These are phyloP conservation scores for Puccinia triticina DNA, from an alignment of 1,284 basidiomycete genomes.

Conservation along the genomic window DNA sequence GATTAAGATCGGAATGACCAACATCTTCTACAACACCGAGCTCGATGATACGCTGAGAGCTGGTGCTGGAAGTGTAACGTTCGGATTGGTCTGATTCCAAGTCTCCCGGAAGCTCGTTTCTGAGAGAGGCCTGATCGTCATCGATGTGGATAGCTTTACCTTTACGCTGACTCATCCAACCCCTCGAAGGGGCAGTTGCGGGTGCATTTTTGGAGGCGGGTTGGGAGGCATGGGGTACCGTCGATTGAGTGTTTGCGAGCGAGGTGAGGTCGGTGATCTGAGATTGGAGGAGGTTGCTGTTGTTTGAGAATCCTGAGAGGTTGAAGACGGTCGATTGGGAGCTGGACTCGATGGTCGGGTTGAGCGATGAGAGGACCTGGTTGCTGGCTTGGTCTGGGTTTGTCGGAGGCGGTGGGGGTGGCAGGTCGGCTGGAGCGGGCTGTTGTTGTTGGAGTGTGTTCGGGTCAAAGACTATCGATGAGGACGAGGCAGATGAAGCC, in stretches of 20 bases:
- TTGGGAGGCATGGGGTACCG: background rate
- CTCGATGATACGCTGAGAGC: slow-evolving; percentile 28
- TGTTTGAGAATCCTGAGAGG: background rate
- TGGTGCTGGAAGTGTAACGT: background rate
- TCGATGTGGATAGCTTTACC: slow-evolving; percentile 35
- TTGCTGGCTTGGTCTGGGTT: background rate
- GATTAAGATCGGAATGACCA: background rate
- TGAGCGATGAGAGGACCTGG: background rate
- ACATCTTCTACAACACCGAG: slow-evolving; percentile 28
- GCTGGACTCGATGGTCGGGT: background rate
- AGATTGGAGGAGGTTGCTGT: background rate
- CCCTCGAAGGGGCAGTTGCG: slow-evolving; percentile 20
- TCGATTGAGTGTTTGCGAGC: background rate
- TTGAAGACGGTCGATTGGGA: background rate
- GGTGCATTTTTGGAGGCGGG: background rate
- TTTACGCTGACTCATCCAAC: slow-evolving; percentile 41
- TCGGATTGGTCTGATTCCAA: background rate
- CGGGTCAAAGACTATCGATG: background rate
- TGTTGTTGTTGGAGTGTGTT: background rate
- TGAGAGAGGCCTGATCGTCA: background rate
- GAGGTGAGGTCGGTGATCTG: background rate
- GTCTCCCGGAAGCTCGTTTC: background rate
- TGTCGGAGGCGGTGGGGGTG: too few relatives aligned
- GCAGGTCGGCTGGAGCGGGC: background rate
- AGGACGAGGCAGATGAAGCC: background rate